phyloP scores from a whole-genome alignment of 1,139 yeast species.

The Lodderomyces elongisporus region DNA sequence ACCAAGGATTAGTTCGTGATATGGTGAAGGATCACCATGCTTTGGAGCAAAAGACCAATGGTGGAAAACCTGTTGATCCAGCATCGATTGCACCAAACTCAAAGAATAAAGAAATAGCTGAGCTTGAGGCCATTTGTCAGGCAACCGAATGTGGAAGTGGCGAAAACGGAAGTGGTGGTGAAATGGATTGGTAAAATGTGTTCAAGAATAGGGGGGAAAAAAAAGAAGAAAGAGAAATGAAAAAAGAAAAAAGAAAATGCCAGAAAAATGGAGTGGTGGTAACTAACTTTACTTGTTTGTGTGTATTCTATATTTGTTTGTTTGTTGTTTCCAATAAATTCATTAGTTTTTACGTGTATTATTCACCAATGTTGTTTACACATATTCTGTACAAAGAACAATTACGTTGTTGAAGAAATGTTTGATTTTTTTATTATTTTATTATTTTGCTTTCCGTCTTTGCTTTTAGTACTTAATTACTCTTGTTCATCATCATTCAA shows the following conservation, averaged over 20 bases:
- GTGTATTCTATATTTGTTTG: background rate
- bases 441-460: too few relatives aligned
- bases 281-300: too few relatives aligned
- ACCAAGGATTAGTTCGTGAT: constrained; percentile 52
- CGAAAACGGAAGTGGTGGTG: constrained; percentile 3
- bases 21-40: constrained; percentile 53
- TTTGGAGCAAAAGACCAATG: constrained; percentile 40
- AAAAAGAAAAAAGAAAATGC: too few relatives aligned
- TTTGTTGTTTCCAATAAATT: background rate
- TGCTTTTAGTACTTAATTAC: too few relatives aligned
- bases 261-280: too few relatives aligned
- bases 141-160: constrained; percentile 37
- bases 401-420: too few relatives aligned
- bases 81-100: constrained; percentile 39
- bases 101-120: constrained; percentile 39
- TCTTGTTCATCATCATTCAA: too few relatives aligned
- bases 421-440: too few relatives aligned
- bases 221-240: too few relatives aligned
- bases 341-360: background rate
- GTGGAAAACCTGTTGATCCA: constrained; percentile 42
- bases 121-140: constrained; percentile 46
- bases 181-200: constrained; percentile 9
- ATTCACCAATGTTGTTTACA: too few relatives aligned
- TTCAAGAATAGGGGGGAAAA: background rate
- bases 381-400: too few relatives aligned